Conservation (phyloP, 352 stramenopile genomes). For the Globisporangium acanthophoron region DNA sequence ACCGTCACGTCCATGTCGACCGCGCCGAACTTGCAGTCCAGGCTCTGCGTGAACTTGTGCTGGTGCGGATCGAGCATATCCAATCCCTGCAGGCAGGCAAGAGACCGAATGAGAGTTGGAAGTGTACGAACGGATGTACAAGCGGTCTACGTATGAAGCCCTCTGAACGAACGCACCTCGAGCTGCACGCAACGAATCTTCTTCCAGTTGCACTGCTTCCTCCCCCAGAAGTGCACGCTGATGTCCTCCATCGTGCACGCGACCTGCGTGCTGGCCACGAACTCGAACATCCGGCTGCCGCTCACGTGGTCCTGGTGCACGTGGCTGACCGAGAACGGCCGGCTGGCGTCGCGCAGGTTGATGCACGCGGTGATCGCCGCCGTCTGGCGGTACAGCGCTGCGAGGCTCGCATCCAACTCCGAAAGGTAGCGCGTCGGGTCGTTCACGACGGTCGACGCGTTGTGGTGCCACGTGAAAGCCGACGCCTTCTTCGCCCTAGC, state of each 20-base stretch:
- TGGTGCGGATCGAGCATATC: neutral
- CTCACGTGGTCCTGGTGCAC: neutral
- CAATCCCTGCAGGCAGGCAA: neutral
- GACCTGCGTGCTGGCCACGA: neutral
- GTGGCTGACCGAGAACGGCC: neutral
- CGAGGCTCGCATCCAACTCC: neutral
- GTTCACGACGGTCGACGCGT: neutral
- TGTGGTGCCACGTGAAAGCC: neutral
- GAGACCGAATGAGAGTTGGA: too few species aligned
- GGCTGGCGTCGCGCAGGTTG: neutral
- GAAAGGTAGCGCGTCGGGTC: neutral
- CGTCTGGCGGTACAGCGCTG: neutral
- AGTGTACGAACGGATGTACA: too few species aligned
- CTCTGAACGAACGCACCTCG: neutral
- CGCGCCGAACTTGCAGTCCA: neutral
- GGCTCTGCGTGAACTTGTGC: neutral
- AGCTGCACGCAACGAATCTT: neutral
- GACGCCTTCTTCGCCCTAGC: neutral
- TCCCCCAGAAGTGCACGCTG: neutral
- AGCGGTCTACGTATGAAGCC: too few species aligned
- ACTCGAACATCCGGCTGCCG: neutral
- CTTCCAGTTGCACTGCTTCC: neutral
- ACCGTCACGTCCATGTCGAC: neutral
- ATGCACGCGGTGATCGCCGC: neutral
- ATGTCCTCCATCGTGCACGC: neutral